Base-by-base conservation (phyloP, 2,329 filamentous ascomycete genomes). In the Cercospora sp. region DNA sequence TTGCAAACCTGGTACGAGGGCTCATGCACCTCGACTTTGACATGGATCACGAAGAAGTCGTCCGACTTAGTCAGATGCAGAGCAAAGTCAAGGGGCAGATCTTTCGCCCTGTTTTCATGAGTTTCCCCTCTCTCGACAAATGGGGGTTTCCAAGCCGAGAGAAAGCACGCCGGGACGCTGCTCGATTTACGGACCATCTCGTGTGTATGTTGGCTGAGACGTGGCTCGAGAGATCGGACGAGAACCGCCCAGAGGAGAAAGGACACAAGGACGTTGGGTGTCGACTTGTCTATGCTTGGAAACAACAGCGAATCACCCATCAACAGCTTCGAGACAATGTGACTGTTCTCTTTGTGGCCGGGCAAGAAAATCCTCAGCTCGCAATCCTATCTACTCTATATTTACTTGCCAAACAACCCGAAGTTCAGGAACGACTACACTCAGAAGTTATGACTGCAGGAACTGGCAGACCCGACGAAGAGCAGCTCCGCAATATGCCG, bases 101-200 rank as follows among this genome's bases (percentile, higher is more conserved):
- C 39, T 66, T 66, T 31, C 26, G 55, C 20, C 64, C 64, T n/a
- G 20, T 66, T 9, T 66, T 63, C 58, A 55, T 66, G 39, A 66
- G 39, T 60, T 66, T 63, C 23, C 64, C 64, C 12, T 36, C 33
- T 31, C 59, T 66, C 33, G 64, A 63, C 20, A 57, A 12, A 13
- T 57, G 36, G 13, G 55, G 57, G n/a, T 23, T 62, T 13, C 20
- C 20, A 51, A 48, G 39, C 28, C 64, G 64, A 16, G 55, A 60
- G 30, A 28, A 20, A 59, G 63, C 63, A 23, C 63, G 63, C 33
- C 55, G 58, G n/a, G 58, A 58, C 20, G 64, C 64, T 16, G 42
- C n/a, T 16, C 33, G 36, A 12, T 66, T 66, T 48, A 62, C 57
- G 26, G 64, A 66, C 26, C 39, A 45, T 20, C 42, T 66, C 4